Evolutionary conservation across 2,329 filamentous ascomycete species (phyloP), one percentile per base, ranked within the genome.

Genomic region (Apiospora phragmitis): DNA sequence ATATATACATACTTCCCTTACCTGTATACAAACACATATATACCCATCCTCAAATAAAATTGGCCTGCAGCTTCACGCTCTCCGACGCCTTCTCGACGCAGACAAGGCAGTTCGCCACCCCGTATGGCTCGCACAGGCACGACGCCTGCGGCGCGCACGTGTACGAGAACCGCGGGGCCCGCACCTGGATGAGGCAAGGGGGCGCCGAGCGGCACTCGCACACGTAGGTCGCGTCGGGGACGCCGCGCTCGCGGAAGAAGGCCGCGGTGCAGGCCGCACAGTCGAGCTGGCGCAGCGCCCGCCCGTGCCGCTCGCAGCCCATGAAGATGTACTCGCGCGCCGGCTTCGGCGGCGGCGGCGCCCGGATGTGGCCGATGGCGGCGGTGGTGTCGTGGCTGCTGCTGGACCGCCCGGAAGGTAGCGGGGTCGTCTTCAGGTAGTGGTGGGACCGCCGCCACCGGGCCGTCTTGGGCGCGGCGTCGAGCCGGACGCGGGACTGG

Each of bases 11-110:
- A 41, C 38, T 12, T 41, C n/a, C n/a, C 14, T 41, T 41, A 12
- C 38, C 14, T 41, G 14, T 41, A 41, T 47, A n/a, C 18, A 47
- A 2, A 18, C 14, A 16, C 42, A 43, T 4, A 41, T 16, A 47
- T 11, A 8, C 5, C 21, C 16, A 32, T 55, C 32, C 45, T 51
- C 21, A 70, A 11, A 70, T 41, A 4, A 68, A 70, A 1, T 29
- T 29, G 6, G 69, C 69, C 5, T 67, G 65, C 1, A 65, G 3
- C 12, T 35, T 24, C 8, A n/a, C 9, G 7, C n/a, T 68, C 38
- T 71, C 51, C 24, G 16, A 26, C 51, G 41, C 32, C 43, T 68
- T 68, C 42, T 68, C 69, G n/a, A 32, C 9, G n/a, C 69, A 70
- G 1, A 51, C 62, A 7, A 70, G 43, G 24, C 70, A 71, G 18